Evolutionary conservation across 1,139 yeast species (phyloP).

Genomic region (Candida pseudoviswanathii): DNA sequence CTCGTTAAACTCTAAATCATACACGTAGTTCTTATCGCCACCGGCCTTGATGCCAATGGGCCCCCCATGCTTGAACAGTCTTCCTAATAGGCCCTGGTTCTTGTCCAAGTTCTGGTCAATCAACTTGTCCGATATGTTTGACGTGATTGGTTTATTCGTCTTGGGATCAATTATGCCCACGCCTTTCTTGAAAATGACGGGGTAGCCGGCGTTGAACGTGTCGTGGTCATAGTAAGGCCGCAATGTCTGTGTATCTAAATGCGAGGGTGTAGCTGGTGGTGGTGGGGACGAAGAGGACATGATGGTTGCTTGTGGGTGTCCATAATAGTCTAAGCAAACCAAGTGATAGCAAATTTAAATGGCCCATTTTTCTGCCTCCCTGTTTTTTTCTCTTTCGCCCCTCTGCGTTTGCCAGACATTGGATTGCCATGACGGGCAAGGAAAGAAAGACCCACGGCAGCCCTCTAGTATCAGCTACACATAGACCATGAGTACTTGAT

Average conservation of each 20-base stretch:
- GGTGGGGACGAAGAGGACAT: background rate
- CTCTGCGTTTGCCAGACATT: background rate
- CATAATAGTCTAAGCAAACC: background rate
- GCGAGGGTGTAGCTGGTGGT: conserved; percentile 8
- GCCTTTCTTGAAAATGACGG: conserved; percentile 62
- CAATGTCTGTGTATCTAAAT: conserved; percentile 22
- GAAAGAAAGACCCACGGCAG: too few relatives aligned
- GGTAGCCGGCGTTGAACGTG: conserved; percentile 67
- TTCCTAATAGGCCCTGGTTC: conserved; percentile 15
- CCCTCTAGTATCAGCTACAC: too few relatives aligned
- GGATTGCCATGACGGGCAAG: too few relatives aligned
- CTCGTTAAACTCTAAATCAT: conserved; percentile 70
- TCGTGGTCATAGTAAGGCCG: conserved; percentile 79
- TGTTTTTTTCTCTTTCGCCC: background rate
- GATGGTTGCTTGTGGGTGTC: background rate
- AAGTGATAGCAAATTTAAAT: background rate
- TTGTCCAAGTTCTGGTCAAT: conserved; percentile 18
- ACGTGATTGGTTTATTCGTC: conserved; percentile 37
- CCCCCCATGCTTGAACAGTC: conserved; percentile 18
- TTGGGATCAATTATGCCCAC: conserved; percentile 54
- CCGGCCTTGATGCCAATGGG: conserved; percentile 21
- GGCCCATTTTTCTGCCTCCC: background rate
- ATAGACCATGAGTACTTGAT: too few relatives aligned
- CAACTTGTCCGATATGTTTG: conserved; percentile 24
- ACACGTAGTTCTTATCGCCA: conserved; percentile 48